phyloP scores from a whole-genome alignment of 148 eudicot genomes.

The Bassia scoparia region DNA sequence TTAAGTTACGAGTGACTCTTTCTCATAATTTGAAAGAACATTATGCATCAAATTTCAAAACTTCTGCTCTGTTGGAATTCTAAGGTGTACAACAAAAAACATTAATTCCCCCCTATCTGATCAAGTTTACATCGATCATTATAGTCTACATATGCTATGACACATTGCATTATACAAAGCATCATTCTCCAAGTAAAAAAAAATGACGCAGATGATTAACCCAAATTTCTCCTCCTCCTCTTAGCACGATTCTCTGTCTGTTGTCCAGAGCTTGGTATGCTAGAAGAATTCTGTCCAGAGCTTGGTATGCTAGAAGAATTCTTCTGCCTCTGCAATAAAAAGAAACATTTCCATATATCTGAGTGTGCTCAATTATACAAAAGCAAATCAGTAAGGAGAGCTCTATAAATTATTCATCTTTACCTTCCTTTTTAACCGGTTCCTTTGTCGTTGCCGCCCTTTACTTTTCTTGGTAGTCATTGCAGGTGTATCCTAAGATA shows the following conservation, averaged over 20 bases:
- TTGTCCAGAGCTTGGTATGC: constrained; percentile 22
- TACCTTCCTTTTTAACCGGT: constrained; percentile 58
- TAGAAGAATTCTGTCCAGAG: constrained; percentile 20
- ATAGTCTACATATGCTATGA: neutral
- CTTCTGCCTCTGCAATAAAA: constrained; percentile 36
- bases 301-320: constrained; percentile 12
- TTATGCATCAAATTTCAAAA: neutral
- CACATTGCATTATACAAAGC: neutral
- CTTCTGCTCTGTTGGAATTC: neutral
- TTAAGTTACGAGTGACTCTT: no score
- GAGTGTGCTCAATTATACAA: no score
- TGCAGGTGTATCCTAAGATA: constrained; percentile 19
- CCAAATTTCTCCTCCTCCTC: constrained; percentile 49
- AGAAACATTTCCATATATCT: neutral
- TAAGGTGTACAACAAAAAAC: neutral
- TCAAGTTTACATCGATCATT: neutral
- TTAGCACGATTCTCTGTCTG: constrained; percentile 44
- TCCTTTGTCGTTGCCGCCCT: constrained; percentile 68
- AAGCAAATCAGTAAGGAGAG: no score
- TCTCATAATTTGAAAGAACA: neutral
- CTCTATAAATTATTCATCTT: neutral
- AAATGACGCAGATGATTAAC: constrained; percentile 6
- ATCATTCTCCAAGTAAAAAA: neutral
- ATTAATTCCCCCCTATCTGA: neutral
- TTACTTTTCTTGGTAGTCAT: constrained; percentile 56